phyloP scores from a whole-genome alignment of 805 yeast genomes.

The Candida suzukii region DNA sequence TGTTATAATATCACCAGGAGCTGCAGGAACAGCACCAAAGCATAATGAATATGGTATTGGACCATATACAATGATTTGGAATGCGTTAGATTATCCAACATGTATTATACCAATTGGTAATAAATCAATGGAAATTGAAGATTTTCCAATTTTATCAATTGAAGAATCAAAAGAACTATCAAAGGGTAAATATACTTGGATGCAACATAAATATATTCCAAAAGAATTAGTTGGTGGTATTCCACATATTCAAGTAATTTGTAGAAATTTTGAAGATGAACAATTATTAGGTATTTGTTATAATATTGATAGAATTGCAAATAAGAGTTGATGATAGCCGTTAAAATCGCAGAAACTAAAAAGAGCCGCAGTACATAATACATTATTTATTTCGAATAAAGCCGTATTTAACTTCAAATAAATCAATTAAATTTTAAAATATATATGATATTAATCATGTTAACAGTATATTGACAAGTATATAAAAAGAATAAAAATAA shows the following conservation, averaged over 20 bases:
- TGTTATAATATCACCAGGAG: slow-evolving; percentile 10
- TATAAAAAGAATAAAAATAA: too few species aligned
- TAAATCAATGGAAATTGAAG: slow-evolving; percentile 6
- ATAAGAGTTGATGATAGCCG: too few species aligned
- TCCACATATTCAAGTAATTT: slow-evolving; percentile 56
- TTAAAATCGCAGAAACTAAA: too few species aligned
- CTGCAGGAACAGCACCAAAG: slow-evolving; percentile 11
- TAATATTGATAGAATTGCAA: background rate
- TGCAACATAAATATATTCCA: slow-evolving; percentile 39
- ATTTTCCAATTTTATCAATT: slow-evolving; percentile 15
- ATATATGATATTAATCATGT: too few species aligned
- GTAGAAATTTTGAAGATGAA: slow-evolving; percentile 52
- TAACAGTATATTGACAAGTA: too few species aligned
- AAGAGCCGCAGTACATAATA: too few species aligned
- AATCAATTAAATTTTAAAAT: too few species aligned
- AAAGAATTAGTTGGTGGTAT: slow-evolving; percentile 50
- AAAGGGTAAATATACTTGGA: slow-evolving; percentile 32
- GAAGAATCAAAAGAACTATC: slow-evolving; percentile 22
- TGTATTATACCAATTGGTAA: slow-evolving; percentile 37
- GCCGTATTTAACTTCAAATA: too few species aligned
- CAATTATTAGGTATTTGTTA: slow-evolving; percentile 20
- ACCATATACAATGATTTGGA: slow-evolving; percentile 13
- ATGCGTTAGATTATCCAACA: slow-evolving; percentile 25
- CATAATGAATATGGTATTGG: slow-evolving; percentile 13
- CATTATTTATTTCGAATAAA: too few species aligned